Conservation (phyloP, 768 basidiomycete species). For the Kwoniella dendrophila region DNA sequence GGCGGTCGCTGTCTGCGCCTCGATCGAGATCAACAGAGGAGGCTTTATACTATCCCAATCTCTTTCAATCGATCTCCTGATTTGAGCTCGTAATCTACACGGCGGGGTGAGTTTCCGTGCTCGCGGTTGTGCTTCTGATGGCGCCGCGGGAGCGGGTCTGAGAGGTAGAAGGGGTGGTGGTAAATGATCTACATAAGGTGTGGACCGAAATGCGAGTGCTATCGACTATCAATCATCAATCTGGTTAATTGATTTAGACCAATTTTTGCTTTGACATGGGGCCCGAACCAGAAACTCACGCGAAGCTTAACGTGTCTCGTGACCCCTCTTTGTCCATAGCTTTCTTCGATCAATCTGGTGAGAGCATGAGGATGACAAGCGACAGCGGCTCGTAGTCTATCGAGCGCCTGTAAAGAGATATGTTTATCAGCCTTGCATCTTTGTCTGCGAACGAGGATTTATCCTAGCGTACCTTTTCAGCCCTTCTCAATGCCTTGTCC, state of each 20-base stretch:
- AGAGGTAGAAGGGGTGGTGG: slow-evolving; percentile 34
- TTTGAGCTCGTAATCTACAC: slow-evolving; percentile 14
- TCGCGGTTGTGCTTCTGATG: slow-evolving; percentile 7
- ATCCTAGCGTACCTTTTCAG: slow-evolving; percentile 11
- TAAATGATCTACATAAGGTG: slow-evolving; percentile 1
- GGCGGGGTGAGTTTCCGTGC: slow-evolving; percentile 17
- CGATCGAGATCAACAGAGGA: slow-evolving; percentile 27
- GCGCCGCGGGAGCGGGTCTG: slow-evolving; percentile 15
- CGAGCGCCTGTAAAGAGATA: slow-evolving; percentile 26
- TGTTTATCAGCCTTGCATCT: not conserved
- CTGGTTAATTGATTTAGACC: not conserved
- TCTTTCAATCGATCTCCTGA: slow-evolving; percentile 8
- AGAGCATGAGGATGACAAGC: slow-evolving; percentile 47
- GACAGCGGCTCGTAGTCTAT: slow-evolving; percentile 38
- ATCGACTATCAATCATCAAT: slow-evolving; percentile 1
- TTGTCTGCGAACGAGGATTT: not conserved
- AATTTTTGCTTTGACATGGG: too few species aligned
- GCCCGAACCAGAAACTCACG: slow-evolving; percentile 23
- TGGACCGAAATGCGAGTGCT: not conserved
- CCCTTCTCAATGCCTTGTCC: slow-evolving; percentile 10
- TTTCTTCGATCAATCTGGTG: slow-evolving; percentile 33
- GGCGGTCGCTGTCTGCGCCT: not conserved
- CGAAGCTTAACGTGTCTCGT: slow-evolving; percentile 27
- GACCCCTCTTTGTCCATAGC: slow-evolving; percentile 37
- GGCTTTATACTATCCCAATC: slow-evolving; percentile 26